Evolutionary conservation across 2,329 filamentous ascomycete species (phyloP), one percentile per base, ranked within the genome.

Genomic region (Dryadomyces sulphureus): DNA sequence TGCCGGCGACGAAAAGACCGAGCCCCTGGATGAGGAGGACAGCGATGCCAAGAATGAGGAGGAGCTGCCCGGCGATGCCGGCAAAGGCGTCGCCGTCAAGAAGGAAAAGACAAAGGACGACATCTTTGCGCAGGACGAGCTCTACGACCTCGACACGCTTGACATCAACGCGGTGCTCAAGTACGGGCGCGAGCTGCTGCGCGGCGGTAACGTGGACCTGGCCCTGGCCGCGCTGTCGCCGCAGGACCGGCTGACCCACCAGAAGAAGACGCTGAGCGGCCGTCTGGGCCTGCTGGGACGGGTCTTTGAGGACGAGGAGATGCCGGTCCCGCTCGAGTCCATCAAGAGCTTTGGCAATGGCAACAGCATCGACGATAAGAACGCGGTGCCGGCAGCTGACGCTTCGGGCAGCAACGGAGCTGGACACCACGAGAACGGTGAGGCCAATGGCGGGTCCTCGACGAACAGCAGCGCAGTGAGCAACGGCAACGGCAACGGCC

Each of bases 121-220:
- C 2, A 50, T 58, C 3, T 53, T 71, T n/a, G 59, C 60, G 1
- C 63, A 72, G 11, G 75, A 79, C 8, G 77, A 85, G 38, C 67
- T 79, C 46, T 79, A 94, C 47, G 76, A 72, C 47, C 75, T 94
- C 16, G 77, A 81, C 43, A 74, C 75, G 2, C 74, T 98, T 22
- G 81, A 96, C 57, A 74, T 96, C 43, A 71, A 78, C 45, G 75
- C 79, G 38, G 83, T 98, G 49, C 70, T 98, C 48, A 87, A 77
- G 54, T 80, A 84, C 58, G 92, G 92, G 43, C 86, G 87, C 54
- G 79, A 87, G 55, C 68, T 98, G 16, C 72, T 95, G 7, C 81
- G 90, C 42, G 93, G 84, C 11, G 85, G 86, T 32, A 84, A 84
- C 53, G 81, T 93, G 55, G 90, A 96, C 60, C 92, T 86, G 62